Evolutionary conservation across 1,284 basidiomycete genomes (phyloP), one percentile per base, ranked within the genome.

Genomic region (Macrocystidia cucumis): DNA sequence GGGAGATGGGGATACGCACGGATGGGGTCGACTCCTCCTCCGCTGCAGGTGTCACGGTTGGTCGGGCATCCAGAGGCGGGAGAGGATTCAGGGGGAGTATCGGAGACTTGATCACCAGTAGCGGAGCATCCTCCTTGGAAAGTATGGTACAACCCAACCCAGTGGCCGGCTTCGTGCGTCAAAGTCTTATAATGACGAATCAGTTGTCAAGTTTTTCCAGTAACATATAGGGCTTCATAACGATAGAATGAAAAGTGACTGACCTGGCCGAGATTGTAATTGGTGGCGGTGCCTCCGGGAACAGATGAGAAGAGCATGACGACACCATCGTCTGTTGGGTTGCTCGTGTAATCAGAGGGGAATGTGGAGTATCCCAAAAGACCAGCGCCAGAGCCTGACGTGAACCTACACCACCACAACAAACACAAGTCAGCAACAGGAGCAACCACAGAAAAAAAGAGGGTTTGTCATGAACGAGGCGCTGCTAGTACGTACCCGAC

Each of bases 61-160:
- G 52, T 59, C 18, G 67, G 69, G 51, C 69, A 73, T 8, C 67
- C 68, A 23, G 43, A 60, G 3, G 68, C 64, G 42, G 67, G 37
- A n/a, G 50, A 51, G 1, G 59, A 56, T 51, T 72, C 70, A 14
- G 66, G 48, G 9, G 71, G 65, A 2, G 73, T 74, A 44, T 77
- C 74, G 23, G 50, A 46, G 35, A 78, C 72, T 24, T 41, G 47
- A 47, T 78, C 73, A 9, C 73, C 74, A 11, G 56, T 37, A 24
- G 59, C 60, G 22, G 43, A 44, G 59, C 72, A 76, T 3, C 73
- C 72, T 18, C 72, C 72, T 47, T 76, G 67, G 60, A 75, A 78
- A 22, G 72, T 71, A 50, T 77, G 73, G 54, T 70, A 74, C 23
- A 75, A 59, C 22, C 74, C 72, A 44, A 73, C 63, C 70, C 69